These are phyloP conservation scores for Crataegus laevigata DNA, from an alignment of 306 rosid species.

Conservation along the genomic window DNA sequence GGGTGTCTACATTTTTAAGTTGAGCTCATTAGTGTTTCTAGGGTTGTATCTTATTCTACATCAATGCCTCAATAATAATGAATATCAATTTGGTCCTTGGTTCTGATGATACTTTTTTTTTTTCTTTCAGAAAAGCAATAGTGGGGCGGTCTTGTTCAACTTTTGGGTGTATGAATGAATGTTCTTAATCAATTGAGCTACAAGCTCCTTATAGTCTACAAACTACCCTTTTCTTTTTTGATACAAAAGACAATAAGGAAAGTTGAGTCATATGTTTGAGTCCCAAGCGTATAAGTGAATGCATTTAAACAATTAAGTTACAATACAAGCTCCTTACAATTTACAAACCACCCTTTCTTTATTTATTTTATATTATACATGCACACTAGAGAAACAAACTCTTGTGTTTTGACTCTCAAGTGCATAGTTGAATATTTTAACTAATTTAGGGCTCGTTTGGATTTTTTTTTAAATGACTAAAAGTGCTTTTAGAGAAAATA, in stretches of 20 bases:
- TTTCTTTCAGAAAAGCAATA: no score
- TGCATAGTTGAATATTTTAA: no score
- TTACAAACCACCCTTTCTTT: background rate
- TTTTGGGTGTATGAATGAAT: no score
- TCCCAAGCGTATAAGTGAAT: no score
- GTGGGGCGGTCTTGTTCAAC: no score
- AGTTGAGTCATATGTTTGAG: background rate
- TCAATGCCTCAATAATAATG: background rate
- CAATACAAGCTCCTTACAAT: background rate
- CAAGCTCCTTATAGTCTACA: background rate
- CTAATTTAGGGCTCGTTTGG: no score
- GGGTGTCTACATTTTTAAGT: constrained; percentile 6
- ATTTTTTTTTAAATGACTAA: no score
- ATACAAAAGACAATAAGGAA: no score
- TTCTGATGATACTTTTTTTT: background rate
- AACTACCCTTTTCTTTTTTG: background rate
- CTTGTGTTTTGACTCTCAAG: background rate
- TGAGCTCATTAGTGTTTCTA: constrained; percentile 16
- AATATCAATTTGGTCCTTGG: constrained; percentile 1
- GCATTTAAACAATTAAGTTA: background rate
- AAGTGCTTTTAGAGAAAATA: no score
- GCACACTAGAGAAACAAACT: background rate
- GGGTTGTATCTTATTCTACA: constrained; percentile 8
- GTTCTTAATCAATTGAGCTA: no score
- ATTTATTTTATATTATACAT: no score